Base-by-base conservation (phyloP, 2,329 filamentous ascomycete species). In the Xylaria sp. region DNA sequence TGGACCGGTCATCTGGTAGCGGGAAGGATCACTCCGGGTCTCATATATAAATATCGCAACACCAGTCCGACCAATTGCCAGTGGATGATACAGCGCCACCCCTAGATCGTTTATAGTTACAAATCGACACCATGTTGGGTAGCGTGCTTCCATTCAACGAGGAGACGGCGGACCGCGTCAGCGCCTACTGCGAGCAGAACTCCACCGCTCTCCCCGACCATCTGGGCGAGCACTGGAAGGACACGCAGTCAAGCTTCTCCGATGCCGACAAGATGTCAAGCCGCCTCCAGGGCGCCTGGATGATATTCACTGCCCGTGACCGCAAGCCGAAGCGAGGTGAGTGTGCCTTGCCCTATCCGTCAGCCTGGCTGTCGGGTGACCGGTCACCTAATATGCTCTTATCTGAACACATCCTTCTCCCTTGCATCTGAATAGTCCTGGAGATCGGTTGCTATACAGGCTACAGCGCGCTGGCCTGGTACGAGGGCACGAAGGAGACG, bases 361-460 rank as follows among this genome's bases (percentile, higher is more conserved):
- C 40, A 24, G 19, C 8, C n/a, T 26, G 5, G 44, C 21, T 18
- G 18, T 22, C 16, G 3, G 9, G 20, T 26, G 24, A 26, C 24
- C 24, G 5, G 24, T 26, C 24, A 26, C 5, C 5, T 26, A 26
- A 26, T 6, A 26, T 26, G 24, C 24, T 26, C 24, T 26, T 5
- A 6, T 26, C 24, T 26, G 24, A 26, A n/a, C n/a, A n/a, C n/a
- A n/a, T n/a, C n/a, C n/a, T 17, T 40, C 17, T 39, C n/a, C 16
- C 2, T 21, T n/a, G 16, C 7, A 34, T 29, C 41, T n/a, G n/a
- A 45, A 20, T 41, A 70, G 67, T 72, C 19, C 68, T 72, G 9
- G 69, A 72, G 45, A 64, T 72, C 29, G 69, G 69, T 2, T 68
- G 62, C 48, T 72, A 67, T 51, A 70, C 65, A 4, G 69, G 69